These are phyloP conservation scores for Kluyveromyces nonfermentans DNA, from an alignment of 805 yeast species.

Conservation along the genomic window DNA sequence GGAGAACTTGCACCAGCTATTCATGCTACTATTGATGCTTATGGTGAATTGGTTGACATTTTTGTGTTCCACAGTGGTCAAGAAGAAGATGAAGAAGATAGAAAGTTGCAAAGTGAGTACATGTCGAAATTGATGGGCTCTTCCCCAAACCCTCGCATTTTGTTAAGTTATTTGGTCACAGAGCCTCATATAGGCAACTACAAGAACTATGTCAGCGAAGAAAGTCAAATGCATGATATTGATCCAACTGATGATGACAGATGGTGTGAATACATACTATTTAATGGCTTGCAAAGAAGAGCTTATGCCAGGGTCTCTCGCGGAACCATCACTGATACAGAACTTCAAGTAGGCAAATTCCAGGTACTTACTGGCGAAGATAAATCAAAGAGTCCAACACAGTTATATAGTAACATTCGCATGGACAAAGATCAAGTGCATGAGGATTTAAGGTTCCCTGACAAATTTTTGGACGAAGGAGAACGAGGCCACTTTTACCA, in stretches of 20 bases:
- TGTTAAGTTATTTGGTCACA: slow-evolving; percentile 86
- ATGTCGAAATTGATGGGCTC: slow-evolving; percentile 74
- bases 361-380: slow-evolving; percentile 37
- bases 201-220: slow-evolving; percentile 78
- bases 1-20: slow-evolving; percentile 98
- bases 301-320: slow-evolving; percentile 93
- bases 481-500: slow-evolving; percentile 90
- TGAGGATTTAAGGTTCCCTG: slow-evolving; percentile 65
- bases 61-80: slow-evolving; percentile 98
- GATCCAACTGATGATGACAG: slow-evolving; percentile 92
- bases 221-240: slow-evolving; percentile 84
- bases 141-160: slow-evolving; percentile 71
- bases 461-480: slow-evolving; percentile 76
- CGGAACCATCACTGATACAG: slow-evolving; percentile 93
- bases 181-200: slow-evolving; percentile 84
- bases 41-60: slow-evolving; percentile 79
- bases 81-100: slow-evolving; percentile 93
- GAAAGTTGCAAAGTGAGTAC: slow-evolving; percentile 74
- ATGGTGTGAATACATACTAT: slow-evolving; percentile 96
- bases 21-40: slow-evolving; percentile 87
- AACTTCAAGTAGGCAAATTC: slow-evolving; percentile 91
- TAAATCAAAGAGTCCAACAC: slow-evolving; percentile 26
- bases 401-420: slow-evolving; percentile 45
- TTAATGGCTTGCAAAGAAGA: slow-evolving; percentile 73
- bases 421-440: slow-evolving; percentile 49